A percentile compares a stretch with the other conserved stretches of the same genome.
phyloP scores from a whole-genome alignment of 768 basidiomycete genomes.

The Heimioporus sp. region DNA sequence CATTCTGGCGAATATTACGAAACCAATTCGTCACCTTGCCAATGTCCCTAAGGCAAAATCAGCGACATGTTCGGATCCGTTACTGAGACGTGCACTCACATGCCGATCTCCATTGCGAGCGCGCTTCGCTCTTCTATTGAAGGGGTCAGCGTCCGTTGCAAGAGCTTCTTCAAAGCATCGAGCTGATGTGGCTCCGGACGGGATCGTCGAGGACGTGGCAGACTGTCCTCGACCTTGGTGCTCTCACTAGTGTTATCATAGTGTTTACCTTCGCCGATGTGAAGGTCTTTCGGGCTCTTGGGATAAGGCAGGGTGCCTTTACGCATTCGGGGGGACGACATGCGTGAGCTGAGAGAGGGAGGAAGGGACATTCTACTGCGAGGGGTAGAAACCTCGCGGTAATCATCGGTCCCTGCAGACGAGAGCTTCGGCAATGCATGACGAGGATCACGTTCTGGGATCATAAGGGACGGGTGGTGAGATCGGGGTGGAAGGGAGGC shows the following conservation, averaged over 20 bases:
- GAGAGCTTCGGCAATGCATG: conserved; percentile 10
- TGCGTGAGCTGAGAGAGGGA: conserved; percentile 25
- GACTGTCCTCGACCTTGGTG: conserved; percentile 28
- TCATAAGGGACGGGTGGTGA: conserved; percentile 30
- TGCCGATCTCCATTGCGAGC: conserved; percentile 74
- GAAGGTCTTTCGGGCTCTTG: conserved; percentile 26
- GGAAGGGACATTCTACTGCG: conserved; percentile 32
- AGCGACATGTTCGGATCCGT: conserved; percentile 1
- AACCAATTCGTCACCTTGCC: conserved; percentile 90
- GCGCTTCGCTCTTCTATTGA: conserved; percentile 78
- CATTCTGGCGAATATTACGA: conserved; percentile 77
- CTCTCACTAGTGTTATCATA: conserved; percentile 21
- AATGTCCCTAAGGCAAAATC: conserved; percentile 54
- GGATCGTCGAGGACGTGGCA: conserved; percentile 62
- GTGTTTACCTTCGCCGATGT: conserved; percentile 22
- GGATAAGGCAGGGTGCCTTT: conserved; percentile 26
- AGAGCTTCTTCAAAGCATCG: conserved; percentile 68
- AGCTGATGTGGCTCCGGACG: conserved; percentile 80
- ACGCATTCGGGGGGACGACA: conserved; percentile 31
- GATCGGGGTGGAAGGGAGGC: conserved; percentile 26
- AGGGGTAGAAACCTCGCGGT: conserved; percentile 17
- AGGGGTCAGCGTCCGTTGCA: conserved; percentile 65
- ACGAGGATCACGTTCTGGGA: conserved; percentile 20
- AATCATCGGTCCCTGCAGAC: conserved; percentile 15
- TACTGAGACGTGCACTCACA: conserved; percentile 42